Base-by-base conservation (phyloP, 1,284 basidiomycete species). In the Ustanciosporium gigantosporum region DNA sequence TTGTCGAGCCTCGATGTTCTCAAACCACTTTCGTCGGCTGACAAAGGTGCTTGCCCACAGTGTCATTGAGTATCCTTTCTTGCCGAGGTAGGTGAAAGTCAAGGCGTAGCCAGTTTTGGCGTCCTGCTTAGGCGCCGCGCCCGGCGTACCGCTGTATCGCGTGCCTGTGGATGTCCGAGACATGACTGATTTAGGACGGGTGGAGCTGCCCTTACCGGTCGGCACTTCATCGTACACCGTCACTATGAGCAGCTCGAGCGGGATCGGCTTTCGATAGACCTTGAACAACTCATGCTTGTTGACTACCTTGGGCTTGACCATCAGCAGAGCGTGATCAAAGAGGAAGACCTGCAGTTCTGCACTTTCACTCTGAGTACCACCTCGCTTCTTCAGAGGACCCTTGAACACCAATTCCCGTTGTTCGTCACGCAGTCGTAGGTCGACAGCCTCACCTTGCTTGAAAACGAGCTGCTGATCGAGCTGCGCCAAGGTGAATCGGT, bases 231-330 rank as follows among this genome's bases (percentile, higher is more conserved):
- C 90, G 2, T 88, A 86, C 1, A 88, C 86, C 2, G 88, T 86
- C 46, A 97, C 84, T 40, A 90, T 84, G 15, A 99, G 84, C 1
- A 99, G 83, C 75, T 98, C 95, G 32, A 98, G 84, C 0, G 95
- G 95, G 66, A 98, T 96, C 1, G 95, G 95, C 89, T 89, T 85
- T 66, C 92, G 87, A 77, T 95, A 95, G 19, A 97, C 94, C 77
- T 91, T 91, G 79, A 87, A 88, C 71, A 93, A 89, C 68, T 97
- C 93, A 47, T 87, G 87, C 79, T 94, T 93, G 79, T 88, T 89
- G 41, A 82, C 87, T 74, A 79, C 89, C 77, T 85, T 93, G 70
- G 87, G 84, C 81, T 98, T 98, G 64, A 90, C 92, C 84, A 98
- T 90, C 36, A 99, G 81, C 43, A 99, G 81, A 0, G 93, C 93